Conservation (phyloP, 768 basidiomycete species). For the Jaapia argillacea region DNA sequence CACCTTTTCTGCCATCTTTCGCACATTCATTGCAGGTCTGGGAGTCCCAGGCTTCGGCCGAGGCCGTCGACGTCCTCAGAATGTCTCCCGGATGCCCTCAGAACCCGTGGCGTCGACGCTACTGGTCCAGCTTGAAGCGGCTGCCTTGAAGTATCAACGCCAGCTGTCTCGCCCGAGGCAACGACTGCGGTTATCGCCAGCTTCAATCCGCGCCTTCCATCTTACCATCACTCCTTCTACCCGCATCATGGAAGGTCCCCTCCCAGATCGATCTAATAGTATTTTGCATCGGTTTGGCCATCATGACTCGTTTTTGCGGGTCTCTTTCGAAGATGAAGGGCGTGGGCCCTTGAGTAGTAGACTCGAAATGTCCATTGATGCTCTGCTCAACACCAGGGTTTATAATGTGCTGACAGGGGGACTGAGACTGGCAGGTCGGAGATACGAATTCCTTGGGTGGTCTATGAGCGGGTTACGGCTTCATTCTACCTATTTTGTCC, state of each 20-base stretch:
- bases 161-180: background rate
- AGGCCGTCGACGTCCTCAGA: background rate
- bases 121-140: background rate
- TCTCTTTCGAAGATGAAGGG: slow-evolving; percentile 39
- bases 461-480: slow-evolving; percentile 42
- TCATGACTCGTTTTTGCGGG: slow-evolving; percentile 34
- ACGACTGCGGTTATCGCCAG: background rate
- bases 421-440: slow-evolving; percentile 30
- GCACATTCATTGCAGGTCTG: background rate
- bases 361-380: slow-evolving; percentile 17
- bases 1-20: background rate
- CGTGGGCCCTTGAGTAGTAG: slow-evolving; percentile 26
- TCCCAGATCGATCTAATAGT: slow-evolving; percentile 26
- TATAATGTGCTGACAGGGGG: slow-evolving; percentile 24
- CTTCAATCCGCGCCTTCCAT: background rate
- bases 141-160: background rate
- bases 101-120: background rate
- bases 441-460: slow-evolving; percentile 38
- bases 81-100: background rate
- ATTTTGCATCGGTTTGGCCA: slow-evolving; percentile 25
- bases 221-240: background rate
- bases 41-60: background rate
- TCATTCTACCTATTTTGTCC: slow-evolving; percentile 39
- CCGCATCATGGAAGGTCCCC: slow-evolving; percentile 14
- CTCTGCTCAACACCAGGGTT: slow-evolving; percentile 24